Percentiles rank a stretch among this genome's conserved stretches.
Conservation (phyloP, 768 basidiomycete genomes). For the Lentinula sp. region DNA sequence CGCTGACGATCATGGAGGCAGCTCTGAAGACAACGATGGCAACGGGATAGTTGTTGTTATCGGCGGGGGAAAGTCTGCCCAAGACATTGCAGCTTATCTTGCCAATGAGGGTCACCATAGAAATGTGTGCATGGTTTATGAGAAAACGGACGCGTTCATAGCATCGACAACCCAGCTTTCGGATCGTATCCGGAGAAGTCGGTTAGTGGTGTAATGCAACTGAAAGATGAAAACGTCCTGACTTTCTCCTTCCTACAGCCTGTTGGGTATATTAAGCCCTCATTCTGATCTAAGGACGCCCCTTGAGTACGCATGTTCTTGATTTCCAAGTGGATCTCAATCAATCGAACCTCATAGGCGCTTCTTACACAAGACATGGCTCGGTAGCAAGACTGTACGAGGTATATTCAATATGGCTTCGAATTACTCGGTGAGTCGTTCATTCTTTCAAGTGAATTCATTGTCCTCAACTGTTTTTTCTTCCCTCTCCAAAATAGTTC, state of each 20-base stretch:
- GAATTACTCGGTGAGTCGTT: slow-evolving; percentile 29
- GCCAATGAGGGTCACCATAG: slow-evolving; percentile 34
- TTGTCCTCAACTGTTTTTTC: not conserved
- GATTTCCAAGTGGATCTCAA: not conserved
- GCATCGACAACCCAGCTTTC: slow-evolving; percentile 44
- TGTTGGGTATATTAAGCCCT: slow-evolving; percentile 42
- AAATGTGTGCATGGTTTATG: slow-evolving; percentile 46
- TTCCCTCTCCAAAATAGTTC: slow-evolving; percentile 17
- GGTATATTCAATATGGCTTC: slow-evolving; percentile 40
- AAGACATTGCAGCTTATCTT: slow-evolving; percentile 49
- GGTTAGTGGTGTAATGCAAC: slow-evolving; percentile 25
- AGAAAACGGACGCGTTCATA: slow-evolving; percentile 44
- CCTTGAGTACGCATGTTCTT: slow-evolving; percentile 37
- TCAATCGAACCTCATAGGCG: slow-evolving; percentile 11
- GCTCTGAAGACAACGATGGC: slow-evolving; percentile 4
- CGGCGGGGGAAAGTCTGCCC: slow-evolving; percentile 64
- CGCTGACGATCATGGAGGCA: not conserved
- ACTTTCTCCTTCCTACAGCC: slow-evolving; percentile 21
- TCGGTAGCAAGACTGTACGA: slow-evolving; percentile 46
- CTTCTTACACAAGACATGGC: slow-evolving; percentile 34
- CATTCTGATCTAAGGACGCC: slow-evolving; percentile 40
- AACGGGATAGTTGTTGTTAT: slow-evolving; percentile 37
- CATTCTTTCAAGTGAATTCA: not conserved
- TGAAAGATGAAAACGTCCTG: not conserved
- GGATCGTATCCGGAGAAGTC: slow-evolving; percentile 51